These are phyloP conservation scores for Trichosporon sp. DNA, from an alignment of 1,284 basidiomycete species.

Conservation along the genomic window DNA sequence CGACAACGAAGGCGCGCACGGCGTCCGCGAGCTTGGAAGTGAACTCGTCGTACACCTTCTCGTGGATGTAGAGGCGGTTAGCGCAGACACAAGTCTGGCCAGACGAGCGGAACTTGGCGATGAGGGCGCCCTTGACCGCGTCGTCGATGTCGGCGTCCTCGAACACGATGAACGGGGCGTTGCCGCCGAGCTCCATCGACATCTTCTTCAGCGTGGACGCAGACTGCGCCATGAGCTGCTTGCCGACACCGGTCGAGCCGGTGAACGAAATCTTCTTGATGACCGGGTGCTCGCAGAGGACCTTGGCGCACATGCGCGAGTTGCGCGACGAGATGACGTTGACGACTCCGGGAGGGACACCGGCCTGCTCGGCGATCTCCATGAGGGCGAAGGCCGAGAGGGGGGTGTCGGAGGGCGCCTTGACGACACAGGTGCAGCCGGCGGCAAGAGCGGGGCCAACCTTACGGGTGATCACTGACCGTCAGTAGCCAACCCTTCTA, in stretches of 20 bases:
- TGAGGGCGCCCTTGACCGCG: conserved; percentile 78
- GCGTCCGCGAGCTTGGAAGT: conserved; percentile 27
- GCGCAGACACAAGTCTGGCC: conserved; percentile 66
- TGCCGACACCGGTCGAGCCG: conserved; percentile 79
- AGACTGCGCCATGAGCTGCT: conserved; percentile 76
- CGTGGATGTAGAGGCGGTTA: conserved; percentile 79
- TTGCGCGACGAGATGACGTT: conserved; percentile 68
- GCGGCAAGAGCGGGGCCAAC: conserved; percentile 66
- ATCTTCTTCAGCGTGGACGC: conserved; percentile 86
- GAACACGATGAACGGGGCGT: conserved; percentile 76
- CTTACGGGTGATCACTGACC: conserved; percentile 56
- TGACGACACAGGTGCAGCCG: conserved; percentile 91
- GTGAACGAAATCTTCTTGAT: conserved; percentile 92
- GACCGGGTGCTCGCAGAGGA: conserved; percentile 37
- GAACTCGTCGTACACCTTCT: conserved; percentile 41
- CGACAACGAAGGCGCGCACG: conserved; percentile 79
- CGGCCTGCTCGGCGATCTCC: conserved; percentile 74
- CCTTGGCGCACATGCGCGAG: conserved; percentile 25
- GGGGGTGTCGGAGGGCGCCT: conserved; percentile 91
- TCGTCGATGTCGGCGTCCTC: conserved; percentile 88
- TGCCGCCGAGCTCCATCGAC: conserved; percentile 73
- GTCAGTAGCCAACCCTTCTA: too few species aligned
- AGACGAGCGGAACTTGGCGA: conserved; percentile 81
- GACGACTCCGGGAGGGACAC: conserved; percentile 89
- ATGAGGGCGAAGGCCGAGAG: conserved; percentile 75